These are phyloP conservation scores for Exophiala sideris DNA, from an alignment of 2,329 filamentous ascomycete genomes.

Conservation along the genomic window DNA sequence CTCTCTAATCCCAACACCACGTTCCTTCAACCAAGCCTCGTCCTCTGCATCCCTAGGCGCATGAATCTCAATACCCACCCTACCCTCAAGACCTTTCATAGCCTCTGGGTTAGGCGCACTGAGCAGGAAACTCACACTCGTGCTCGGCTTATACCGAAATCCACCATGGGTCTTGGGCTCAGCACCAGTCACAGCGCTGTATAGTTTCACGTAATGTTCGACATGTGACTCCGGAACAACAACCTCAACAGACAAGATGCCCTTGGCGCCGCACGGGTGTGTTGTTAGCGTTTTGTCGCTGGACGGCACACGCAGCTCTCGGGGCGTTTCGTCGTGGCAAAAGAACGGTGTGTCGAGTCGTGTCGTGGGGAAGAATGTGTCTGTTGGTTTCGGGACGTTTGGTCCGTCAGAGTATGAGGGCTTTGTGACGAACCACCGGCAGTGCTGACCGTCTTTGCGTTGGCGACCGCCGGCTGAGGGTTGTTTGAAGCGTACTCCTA, in stretches of 20 bases:
- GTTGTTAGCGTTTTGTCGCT: constrained; percentile 15
- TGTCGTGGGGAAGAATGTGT: constrained; percentile 15
- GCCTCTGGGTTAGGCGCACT: constrained; percentile 12
- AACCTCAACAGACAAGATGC: constrained; percentile 24
- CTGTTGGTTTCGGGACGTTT: constrained; percentile 10
- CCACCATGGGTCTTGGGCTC: constrained; percentile 9
- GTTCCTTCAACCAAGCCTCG: constrained; percentile 19
- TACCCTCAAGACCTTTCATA: constrained; percentile 9
- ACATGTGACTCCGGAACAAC: constrained; percentile 20
- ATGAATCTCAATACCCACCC: constrained; percentile 18
- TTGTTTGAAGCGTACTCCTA: constrained; percentile 21
- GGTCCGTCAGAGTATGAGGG: constrained; percentile 12
- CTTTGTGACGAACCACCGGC: constrained; percentile 25
- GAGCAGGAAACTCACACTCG: constrained; percentile 15
- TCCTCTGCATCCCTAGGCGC: constrained; percentile 16
- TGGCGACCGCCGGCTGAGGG: constrained; percentile 23
- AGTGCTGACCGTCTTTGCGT: constrained; percentile 26
- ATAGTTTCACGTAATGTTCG: constrained; percentile 18
- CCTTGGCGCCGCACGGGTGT: constrained; percentile 25
- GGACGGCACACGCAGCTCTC: constrained; percentile 31
- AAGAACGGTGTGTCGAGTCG: constrained; percentile 28
- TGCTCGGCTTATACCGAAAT: constrained; percentile 8
- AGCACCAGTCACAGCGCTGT: constrained; percentile 15
- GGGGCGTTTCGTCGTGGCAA: constrained; percentile 28
- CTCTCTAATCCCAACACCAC: constrained; percentile 23